A percentile compares a stretch with the other conserved stretches of the same genome.
Conservation (phyloP, 2,329 filamentous ascomycete genomes). For the Xylaria sp. region DNA sequence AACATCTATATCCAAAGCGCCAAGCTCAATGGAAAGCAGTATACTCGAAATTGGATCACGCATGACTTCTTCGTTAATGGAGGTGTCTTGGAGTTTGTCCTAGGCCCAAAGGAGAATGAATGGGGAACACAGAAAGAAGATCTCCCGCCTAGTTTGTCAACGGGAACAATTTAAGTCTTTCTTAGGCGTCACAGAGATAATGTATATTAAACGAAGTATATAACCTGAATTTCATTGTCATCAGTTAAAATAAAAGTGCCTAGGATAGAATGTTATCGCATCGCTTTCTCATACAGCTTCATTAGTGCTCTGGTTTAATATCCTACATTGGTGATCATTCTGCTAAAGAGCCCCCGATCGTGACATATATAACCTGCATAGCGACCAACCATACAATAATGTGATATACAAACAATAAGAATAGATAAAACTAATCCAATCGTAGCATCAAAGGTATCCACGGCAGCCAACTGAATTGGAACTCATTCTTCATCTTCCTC, state of each 20-base stretch:
- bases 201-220: slow-evolving; percentile 4
- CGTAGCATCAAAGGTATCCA: neutral
- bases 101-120: slow-evolving; percentile 63
- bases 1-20: slow-evolving; percentile 71
- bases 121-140: slow-evolving; percentile 70
- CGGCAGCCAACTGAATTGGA: neutral
- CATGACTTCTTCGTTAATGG: slow-evolving; percentile 72
- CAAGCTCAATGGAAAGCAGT: slow-evolving; percentile 65
- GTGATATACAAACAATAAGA: neutral
- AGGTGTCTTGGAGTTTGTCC: slow-evolving; percentile 66
- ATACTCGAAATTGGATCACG: slow-evolving; percentile 70
- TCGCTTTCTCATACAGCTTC: neutral
- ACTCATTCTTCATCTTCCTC: slow-evolving; percentile 20
- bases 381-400: neutral
- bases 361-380: neutral
- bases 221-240: neutral
- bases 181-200: neutral
- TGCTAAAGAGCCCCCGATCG: neutral
- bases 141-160: slow-evolving; percentile 64
- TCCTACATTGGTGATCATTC: neutral
- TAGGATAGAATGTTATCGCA: neutral
- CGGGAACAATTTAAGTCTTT: slow-evolving; percentile 33
- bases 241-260: neutral
- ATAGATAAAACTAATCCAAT: neutral
- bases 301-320: neutral